A percentile compares a stretch with the other conserved stretches of the same genome.
phyloP scores from a whole-genome alignment of 108 stramenopile genomes.

The Nitzschia putrida region DNA sequence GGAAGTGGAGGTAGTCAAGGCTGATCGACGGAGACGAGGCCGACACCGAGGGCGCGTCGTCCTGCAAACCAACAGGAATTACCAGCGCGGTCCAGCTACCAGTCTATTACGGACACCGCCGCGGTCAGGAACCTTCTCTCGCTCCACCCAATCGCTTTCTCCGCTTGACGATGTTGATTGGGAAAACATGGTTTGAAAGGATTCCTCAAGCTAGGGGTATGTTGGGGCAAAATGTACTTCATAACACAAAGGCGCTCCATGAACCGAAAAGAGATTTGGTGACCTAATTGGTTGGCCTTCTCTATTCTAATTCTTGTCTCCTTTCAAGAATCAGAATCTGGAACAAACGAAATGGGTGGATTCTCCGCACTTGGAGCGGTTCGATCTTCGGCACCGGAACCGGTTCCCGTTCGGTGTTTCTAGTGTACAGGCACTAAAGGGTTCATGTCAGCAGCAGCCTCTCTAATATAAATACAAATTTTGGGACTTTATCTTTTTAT shows the following conservation, averaged over 20 bases:
- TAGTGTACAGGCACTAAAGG: too few relatives aligned
- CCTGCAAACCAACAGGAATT: constrained; percentile 14
- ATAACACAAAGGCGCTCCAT: neutral
- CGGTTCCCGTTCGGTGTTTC: too few relatives aligned
- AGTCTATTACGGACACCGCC: constrained; percentile 23
- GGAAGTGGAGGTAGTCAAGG: constrained; percentile 35
- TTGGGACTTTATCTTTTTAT: too few relatives aligned
- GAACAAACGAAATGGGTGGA: neutral
- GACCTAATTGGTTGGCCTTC: neutral
- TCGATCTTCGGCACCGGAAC: too few relatives aligned
- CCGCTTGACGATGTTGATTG: neutral
- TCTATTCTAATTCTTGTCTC: too few relatives aligned
- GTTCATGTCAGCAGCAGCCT: too few relatives aligned
- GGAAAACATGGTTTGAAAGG: constrained; percentile 13
- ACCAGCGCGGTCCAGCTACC: neutral
- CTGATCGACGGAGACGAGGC: constrained; percentile 10
- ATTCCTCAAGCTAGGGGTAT: too few relatives aligned
- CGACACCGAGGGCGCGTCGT: constrained; percentile 21
- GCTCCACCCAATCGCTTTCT: neutral
- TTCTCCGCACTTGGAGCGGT: too few relatives aligned
- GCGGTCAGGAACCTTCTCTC: constrained; percentile 11
- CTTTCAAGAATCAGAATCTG: too few relatives aligned
- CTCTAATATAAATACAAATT: too few relatives aligned
- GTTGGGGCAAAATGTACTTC: too few relatives aligned
- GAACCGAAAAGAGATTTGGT: neutral